These are phyloP conservation scores for Anthracocystis panici-leucophaei DNA, from an alignment of 1,284 basidiomycete species.

Conservation along the genomic window DNA sequence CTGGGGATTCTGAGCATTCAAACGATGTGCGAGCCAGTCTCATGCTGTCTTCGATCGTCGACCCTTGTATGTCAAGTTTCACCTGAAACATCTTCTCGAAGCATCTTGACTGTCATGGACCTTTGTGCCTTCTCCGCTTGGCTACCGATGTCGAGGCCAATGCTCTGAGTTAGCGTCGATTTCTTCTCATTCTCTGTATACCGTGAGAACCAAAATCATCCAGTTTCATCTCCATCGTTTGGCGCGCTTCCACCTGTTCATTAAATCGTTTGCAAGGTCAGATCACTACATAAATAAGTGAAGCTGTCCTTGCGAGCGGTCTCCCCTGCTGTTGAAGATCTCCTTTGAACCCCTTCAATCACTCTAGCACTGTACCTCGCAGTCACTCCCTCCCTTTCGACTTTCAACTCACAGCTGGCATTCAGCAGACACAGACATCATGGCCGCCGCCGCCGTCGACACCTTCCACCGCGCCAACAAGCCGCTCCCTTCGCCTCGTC, in stretches of 20 bases:
- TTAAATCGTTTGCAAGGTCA: not conserved
- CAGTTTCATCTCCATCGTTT: not conserved
- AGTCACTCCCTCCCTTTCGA: not conserved
- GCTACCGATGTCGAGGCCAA: not conserved
- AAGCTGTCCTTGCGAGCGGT: not conserved
- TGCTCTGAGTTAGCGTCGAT: not conserved
- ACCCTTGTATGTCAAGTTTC: constrained; percentile 12
- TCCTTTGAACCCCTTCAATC: not conserved
- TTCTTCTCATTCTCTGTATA: not conserved
- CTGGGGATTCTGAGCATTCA: not conserved
- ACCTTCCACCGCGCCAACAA: constrained; percentile 20
- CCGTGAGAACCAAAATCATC: not conserved
- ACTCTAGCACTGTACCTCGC: not conserved
- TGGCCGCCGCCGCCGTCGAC: constrained; percentile 36
- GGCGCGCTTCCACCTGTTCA: not conserved
- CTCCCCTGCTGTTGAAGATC: not conserved
- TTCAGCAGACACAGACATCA: constrained; percentile 5
- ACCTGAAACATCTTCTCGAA: constrained; percentile 14
- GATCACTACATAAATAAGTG: constrained; percentile 4
- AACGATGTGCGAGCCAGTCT: constrained; percentile 3
- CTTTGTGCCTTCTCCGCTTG: not conserved
- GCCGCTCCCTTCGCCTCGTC: constrained; percentile 27
- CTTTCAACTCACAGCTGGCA: not conserved
- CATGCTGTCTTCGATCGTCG: constrained; percentile 31
- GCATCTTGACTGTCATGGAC: not conserved